Base-by-base conservation (phyloP, 345 rosid species). In the Bretschneidera sinensis region DNA sequence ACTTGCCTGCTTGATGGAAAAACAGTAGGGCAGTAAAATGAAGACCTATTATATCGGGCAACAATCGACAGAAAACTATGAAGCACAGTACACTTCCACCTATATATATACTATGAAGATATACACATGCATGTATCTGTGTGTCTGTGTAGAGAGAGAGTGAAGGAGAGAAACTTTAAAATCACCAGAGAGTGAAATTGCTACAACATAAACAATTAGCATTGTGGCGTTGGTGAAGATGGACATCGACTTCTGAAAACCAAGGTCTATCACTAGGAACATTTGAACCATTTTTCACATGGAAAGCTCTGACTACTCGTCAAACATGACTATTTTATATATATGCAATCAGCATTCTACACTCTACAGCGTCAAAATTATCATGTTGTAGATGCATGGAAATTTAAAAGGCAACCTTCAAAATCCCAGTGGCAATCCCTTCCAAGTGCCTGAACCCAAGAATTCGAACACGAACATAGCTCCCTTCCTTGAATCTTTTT, bases 381-480 rank as follows among this genome's bases (percentile, higher is more conserved):
- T 11, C 15, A 39, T 14, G 16, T 39, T 5, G 1, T 13, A 31
- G 35, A 31, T 7, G 45, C 16, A 39, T 28, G 9, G 55, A 33
- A 9, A 25, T 31, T 22, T 16, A 15, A 66, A 65, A 43, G n/a
- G 16, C 65, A 67, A 92, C 99, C 99, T 94, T 94, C 79, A 88
- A 57, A 65, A 76, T 79, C 67, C 99, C 99, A 21, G 81, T 76
- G 16, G 96, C 96, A 77, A 90, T 78, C 76, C 99, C 99, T 72
- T 94, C 99, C 84, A 94, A 78, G 74, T 78, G 96, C 78, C 78
- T 85, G 65, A 76, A 79, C 43, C 96, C 95, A 56, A 86, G 84
- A 71, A 94, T 73, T 71, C 99, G 86, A 66, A 82, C 89, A 70
- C 99, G 99, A 69, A 90, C 87, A 59, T 22, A 59, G 56, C 71